Percentiles rank a stretch among this genome's conserved stretches.
These are phyloP conservation scores for Phytopythium oedochilum DNA, from an alignment of 352 stramenopile species.

Conservation along the genomic window DNA sequence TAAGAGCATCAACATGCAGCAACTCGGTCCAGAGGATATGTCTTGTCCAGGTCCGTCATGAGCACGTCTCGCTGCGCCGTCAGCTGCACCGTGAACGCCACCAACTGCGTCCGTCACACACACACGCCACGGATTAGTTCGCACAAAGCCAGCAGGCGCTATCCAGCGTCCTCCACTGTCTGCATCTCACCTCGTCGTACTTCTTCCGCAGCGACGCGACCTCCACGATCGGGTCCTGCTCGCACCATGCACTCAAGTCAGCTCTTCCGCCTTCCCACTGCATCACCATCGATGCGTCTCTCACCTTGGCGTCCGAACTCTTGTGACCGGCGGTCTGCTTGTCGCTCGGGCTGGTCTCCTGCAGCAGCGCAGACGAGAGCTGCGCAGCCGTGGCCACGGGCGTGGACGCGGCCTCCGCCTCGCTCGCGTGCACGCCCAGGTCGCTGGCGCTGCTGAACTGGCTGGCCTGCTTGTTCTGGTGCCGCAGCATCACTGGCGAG, in stretches of 20 bases:
- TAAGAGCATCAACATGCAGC: neutral
- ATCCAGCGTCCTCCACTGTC: too few relatives aligned
- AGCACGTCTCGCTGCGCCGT: conserved; percentile 82
- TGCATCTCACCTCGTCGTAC: conserved; percentile 76
- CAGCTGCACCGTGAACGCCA: conserved; percentile 85
- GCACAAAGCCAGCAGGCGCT: too few relatives aligned
- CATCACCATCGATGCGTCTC: neutral
- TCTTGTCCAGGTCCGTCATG: conserved; percentile 81
- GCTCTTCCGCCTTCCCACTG: neutral
- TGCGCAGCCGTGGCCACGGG: conserved; percentile 43
- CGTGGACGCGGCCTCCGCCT: conserved; percentile 10
- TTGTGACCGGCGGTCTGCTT: conserved; percentile 14
- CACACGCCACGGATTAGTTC: conserved; percentile 1
- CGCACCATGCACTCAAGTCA: neutral
- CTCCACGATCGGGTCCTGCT: conserved; percentile 50
- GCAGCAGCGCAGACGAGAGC: conserved; percentile 55
- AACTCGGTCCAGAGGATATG: conserved; percentile 19
- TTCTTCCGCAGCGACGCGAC: conserved; percentile 78
- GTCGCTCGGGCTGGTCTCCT: conserved; percentile 18
- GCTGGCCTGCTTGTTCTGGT: conserved; percentile 10
- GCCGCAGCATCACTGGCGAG: neutral
- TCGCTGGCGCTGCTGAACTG: conserved; percentile 24
- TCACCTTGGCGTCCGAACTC: neutral
- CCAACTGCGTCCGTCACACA: conserved; percentile 36
- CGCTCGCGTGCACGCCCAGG: conserved; percentile 3